Evolutionary conservation across 768 basidiomycete species (phyloP).

Genomic region (Leucocoprinus leucothites): DNA sequence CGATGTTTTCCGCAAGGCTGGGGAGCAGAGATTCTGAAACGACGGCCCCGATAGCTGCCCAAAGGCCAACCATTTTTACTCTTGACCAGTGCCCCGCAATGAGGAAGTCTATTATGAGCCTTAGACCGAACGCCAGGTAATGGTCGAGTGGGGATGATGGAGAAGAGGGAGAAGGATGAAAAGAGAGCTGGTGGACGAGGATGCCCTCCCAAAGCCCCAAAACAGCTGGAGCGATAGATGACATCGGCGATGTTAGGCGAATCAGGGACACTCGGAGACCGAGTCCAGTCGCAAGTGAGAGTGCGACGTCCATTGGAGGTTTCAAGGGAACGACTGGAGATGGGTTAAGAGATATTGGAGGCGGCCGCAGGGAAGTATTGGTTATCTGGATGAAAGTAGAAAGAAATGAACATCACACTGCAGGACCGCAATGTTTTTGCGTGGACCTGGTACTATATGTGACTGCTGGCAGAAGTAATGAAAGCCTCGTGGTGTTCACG

Average conservation of each 20-base stretch:
- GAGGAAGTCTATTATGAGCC: constrained; percentile 39
- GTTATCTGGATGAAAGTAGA: constrained; percentile 3
- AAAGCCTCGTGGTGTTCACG: constrained; percentile 8
- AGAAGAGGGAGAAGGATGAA: constrained; percentile 34
- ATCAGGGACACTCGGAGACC: constrained; percentile 36
- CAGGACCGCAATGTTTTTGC: constrained; percentile 10
- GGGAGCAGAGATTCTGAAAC: constrained; percentile 29
- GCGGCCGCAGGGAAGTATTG: background rate
- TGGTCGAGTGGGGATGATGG: constrained; percentile 32
- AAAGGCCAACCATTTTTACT: constrained; percentile 33
- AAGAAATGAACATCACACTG: constrained; percentile 7
- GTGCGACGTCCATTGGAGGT: constrained; percentile 36
- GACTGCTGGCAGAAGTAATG: background rate
- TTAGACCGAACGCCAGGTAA: constrained; percentile 40
- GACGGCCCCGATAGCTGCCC: constrained; percentile 32
- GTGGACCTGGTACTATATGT: constrained; percentile 1
- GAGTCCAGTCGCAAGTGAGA: constrained; percentile 40
- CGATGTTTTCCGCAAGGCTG: constrained; percentile 19
- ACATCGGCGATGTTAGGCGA: constrained; percentile 22
- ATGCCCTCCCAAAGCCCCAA: constrained; percentile 44
- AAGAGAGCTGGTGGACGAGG: constrained; percentile 37
- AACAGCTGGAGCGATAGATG: constrained; percentile 28
- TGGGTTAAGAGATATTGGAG: background rate
- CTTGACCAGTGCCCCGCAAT: constrained; percentile 31
- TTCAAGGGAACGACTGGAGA: background rate